A percentile compares a stretch with the other conserved stretches of the same genome.
Conservation (phyloP, 2,329 filamentous ascomycete species). For the Aspergillus fumigatus region DNA sequence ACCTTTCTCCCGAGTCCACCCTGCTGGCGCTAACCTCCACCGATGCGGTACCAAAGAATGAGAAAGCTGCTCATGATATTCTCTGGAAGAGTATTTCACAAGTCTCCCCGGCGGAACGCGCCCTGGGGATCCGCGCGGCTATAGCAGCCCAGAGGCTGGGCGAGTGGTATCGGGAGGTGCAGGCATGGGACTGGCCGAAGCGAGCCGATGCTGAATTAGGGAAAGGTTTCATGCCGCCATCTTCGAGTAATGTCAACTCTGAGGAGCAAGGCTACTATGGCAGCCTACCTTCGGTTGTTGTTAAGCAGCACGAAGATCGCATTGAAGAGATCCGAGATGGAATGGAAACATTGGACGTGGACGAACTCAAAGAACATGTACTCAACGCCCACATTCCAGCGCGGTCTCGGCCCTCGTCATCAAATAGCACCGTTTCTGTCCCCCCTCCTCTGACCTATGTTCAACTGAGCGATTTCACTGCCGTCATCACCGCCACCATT, state of each 20-base stretch:
- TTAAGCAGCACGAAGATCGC: constrained; percentile 65
- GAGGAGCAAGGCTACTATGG: constrained; percentile 57
- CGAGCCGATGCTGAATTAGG: constrained; percentile 33
- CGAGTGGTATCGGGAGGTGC: constrained; percentile 56
- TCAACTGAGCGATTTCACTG: constrained; percentile 82
- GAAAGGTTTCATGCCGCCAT: constrained; percentile 39
- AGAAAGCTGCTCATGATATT: constrained; percentile 35
- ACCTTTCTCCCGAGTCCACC: constrained; percentile 52
- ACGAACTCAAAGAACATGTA: constrained; percentile 86
- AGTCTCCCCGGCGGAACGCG: constrained; percentile 54
- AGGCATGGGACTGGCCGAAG: constrained; percentile 55
- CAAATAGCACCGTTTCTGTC: constrained; percentile 42
- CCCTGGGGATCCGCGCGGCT: constrained; percentile 56
- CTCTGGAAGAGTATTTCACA: constrained; percentile 49
- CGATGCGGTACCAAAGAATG: constrained; percentile 37
- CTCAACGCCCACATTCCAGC: constrained; percentile 72
- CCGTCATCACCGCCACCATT: constrained; percentile 84
- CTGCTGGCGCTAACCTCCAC: constrained; percentile 46
- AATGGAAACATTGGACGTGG: constrained; percentile 41
- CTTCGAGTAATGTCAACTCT: constrained; percentile 7
- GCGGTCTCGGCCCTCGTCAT: constrained; percentile 50
- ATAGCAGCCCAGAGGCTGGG: constrained; percentile 55
- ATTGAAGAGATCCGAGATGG: constrained; percentile 64
- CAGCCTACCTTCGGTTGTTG: constrained; percentile 61
- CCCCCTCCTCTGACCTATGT: constrained; percentile 50